These are phyloP conservation scores for Starmerella floris DNA, from an alignment of 805 yeast genomes.

Conservation along the genomic window DNA sequence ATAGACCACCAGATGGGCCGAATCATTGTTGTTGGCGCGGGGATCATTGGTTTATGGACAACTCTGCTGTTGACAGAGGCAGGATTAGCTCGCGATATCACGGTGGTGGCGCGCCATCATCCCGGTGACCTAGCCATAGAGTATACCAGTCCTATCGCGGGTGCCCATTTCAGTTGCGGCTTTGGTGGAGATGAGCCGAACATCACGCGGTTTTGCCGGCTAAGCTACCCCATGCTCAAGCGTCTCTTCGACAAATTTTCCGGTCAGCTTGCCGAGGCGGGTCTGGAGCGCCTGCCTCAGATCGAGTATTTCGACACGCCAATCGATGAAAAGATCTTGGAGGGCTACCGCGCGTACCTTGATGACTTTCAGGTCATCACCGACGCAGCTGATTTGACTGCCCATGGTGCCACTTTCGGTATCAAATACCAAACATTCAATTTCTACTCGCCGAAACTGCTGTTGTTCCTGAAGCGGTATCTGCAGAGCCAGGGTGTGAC, in stretches of 20 bases:
- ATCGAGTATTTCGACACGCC: conserved; percentile 44
- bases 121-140: conserved; percentile 69
- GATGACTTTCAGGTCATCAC: conserved; percentile 33
- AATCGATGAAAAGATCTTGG: conserved; percentile 37
- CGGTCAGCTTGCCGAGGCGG: conserved; percentile 31
- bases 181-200: conserved; percentile 46
- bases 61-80: conserved; percentile 37
- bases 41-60: conserved; percentile 57
- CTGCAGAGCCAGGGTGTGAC: conserved; percentile 38
- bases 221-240: conserved; percentile 40
- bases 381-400: conserved; percentile 33
- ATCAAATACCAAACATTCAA: conserved; percentile 48
- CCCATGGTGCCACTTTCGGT: conserved; percentile 40
- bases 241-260: conserved; percentile 38
- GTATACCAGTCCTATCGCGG: conserved; percentile 76
- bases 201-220: conserved; percentile 41
- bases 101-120: conserved; percentile 48
- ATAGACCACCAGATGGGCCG: too few species aligned
- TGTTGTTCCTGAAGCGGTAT: conserved; percentile 35
- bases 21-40: conserved; percentile 37
- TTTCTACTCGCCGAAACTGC: conserved; percentile 56
- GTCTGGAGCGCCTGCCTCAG: conserved; percentile 43
- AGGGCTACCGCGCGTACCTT: conserved; percentile 34
- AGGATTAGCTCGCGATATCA: conserved; percentile 32
- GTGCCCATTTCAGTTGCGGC: conserved; percentile 43